Conservation (phyloP, 2,329 filamentous ascomycete species). For the Mycosphaerella arachidis region DNA sequence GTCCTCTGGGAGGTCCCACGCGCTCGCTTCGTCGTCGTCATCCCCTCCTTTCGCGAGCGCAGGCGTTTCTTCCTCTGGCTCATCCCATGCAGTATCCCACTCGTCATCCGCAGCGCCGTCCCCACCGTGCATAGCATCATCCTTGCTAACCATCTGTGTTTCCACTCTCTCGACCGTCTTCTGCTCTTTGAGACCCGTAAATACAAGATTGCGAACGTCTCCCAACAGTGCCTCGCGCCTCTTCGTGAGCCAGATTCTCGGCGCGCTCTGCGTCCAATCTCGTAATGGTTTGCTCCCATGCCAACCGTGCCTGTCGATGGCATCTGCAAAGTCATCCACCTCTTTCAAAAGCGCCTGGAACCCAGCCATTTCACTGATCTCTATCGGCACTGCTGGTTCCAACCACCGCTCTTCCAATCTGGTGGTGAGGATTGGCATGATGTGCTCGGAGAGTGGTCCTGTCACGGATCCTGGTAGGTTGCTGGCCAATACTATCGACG, state of each 20-base stretch:
- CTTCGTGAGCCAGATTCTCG: conserved; percentile 79
- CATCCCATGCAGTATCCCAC: conserved; percentile 78
- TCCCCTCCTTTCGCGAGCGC: conserved; percentile 23
- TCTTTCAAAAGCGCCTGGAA: conserved; percentile 69
- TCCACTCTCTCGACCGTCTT: conserved; percentile 78
- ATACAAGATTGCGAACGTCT: conserved; percentile 64
- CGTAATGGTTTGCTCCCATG: conserved; percentile 58
- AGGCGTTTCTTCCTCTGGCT: conserved; percentile 49
- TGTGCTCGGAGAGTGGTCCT: conserved; percentile 57
- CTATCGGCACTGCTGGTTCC: conserved; percentile 68
- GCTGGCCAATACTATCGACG: conserved; percentile 50
- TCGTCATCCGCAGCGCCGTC: conserved; percentile 47
- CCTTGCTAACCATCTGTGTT: conserved; percentile 70
- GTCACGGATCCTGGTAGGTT: conserved; percentile 48
- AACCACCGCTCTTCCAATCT: conserved; percentile 72
- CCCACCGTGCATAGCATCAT: conserved; percentile 53
- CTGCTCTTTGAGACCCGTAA: conserved; percentile 60
- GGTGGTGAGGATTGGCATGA: conserved; percentile 66
- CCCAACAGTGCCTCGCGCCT: conserved; percentile 76
- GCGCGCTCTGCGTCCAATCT: conserved; percentile 76
- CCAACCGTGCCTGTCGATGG: conserved; percentile 61
- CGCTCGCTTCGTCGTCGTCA: conserved; percentile 47
- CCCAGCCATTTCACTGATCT: conserved; percentile 62
- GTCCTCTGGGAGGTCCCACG: conserved; percentile 45
- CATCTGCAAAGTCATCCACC: conserved; percentile 60